Conservation (phyloP, 352 stramenopile species). For the Globisporangium mamillatum region DNA sequence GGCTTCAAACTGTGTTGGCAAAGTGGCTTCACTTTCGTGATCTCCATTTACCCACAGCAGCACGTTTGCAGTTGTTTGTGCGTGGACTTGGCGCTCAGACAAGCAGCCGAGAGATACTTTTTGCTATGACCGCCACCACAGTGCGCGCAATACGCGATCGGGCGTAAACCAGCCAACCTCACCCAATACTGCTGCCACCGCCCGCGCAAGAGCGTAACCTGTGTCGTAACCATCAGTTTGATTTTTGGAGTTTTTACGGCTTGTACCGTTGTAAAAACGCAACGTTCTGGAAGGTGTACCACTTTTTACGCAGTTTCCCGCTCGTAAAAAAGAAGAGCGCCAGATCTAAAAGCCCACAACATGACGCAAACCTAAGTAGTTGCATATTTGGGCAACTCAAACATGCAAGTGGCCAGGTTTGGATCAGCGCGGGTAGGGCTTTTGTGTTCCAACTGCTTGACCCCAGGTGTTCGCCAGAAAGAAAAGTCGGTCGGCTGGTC, state of each 20-base stretch:
- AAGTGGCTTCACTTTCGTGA: not conserved
- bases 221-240: slow-evolving; percentile 9
- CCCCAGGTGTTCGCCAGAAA: not conserved
- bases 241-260: slow-evolving; percentile 1
- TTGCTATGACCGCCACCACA: not conserved
- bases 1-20: not conserved
- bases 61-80: not conserved
- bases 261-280: slow-evolving; percentile 13
- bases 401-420: not conserved
- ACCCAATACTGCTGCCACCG: not conserved
- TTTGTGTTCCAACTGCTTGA: not conserved
- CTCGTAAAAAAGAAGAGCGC: slow-evolving; percentile 6
- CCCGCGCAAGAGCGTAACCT: not conserved
- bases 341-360: slow-evolving; percentile 6
- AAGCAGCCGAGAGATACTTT: not conserved
- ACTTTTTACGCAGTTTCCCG: slow-evolving; percentile 8
- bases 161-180: not conserved
- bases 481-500: slow-evolving; percentile 6
- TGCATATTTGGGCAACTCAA: not conserved
- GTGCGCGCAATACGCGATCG: not conserved
- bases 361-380: slow-evolving; percentile 2
- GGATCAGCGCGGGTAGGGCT: not conserved
- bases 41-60: not conserved
- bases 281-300: slow-evolving; percentile 13
- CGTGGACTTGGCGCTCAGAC: not conserved